Evolutionary conservation across 805 yeast genomes (phyloP), one percentile per base, ranked within the genome.

Genomic region (Candida boidinii): DNA sequence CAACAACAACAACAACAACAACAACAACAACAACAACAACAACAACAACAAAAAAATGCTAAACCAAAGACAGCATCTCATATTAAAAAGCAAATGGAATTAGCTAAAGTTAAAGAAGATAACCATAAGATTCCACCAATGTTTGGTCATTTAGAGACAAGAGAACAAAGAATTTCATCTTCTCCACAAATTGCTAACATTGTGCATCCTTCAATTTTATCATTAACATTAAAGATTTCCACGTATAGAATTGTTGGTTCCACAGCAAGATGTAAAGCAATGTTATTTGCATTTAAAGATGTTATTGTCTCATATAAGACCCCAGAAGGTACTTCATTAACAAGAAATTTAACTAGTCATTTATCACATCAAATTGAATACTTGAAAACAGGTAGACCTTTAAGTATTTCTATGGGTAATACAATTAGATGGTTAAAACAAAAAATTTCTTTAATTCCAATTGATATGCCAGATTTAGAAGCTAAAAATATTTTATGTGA

Each of bases 391-490:
- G 88, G 96, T 3, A 74, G 98, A 41, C 96, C 97, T 1, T 66
- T 92, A 30, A 77, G 92, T 35, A 83, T 88, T 2, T 73, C 95
- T 1, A 92, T 92, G 98, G 98, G 98, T 34, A 92, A 88, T 61
- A 90, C 96, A 3, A 92, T 92, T 44, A 75, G 98, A 48, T 88
- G 96, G 96, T 68, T 92, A 42, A 92, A 92, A 51, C 97, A 90
- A 62, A 90, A 84, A 54, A 90, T 92, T 35, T 76, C 96, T 1
- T 68, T 73, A 27, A 74, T 90, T 30, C 78, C 87, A 37, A 77
- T 88, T 35, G 94, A 83, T 41, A 64, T 75, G 20, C 54, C 67
- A 18, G 92, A 82, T 36, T 64, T 57, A 13, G 70, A 69, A 21
- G 95, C 96, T 18, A 87, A 85, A 51, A 56, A 52, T 11, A 60